Evolutionary conservation across 2,329 filamentous ascomycete species (phyloP).

Genomic region (Sordariomycetes sp.): DNA sequence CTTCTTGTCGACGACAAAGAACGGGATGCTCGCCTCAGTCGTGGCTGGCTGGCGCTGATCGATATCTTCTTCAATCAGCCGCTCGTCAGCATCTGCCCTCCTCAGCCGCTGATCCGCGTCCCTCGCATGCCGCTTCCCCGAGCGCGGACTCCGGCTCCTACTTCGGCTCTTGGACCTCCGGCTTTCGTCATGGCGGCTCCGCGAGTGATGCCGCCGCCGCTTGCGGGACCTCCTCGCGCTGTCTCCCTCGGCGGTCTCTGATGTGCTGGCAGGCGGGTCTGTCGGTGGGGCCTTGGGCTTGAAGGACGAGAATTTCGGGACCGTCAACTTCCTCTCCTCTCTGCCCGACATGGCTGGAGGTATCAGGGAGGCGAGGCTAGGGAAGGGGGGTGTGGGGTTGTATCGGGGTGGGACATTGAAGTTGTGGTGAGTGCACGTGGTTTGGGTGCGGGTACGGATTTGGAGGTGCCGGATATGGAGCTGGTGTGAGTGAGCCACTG

Average conservation of each 20-base stretch:
- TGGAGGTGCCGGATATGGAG: not conserved
- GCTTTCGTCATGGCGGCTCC: not conserved
- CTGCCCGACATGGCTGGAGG: slow-evolving; percentile 13
- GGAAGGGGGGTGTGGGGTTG: not conserved
- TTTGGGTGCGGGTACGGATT: not conserved
- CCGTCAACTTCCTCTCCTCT: slow-evolving; percentile 14
- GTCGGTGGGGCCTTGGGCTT: slow-evolving; percentile 17
- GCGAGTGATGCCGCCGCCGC: not conserved
- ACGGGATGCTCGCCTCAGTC: not conserved
- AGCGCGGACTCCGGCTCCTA: not conserved
- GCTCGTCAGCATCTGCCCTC: not conserved
- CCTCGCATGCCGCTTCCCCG: not conserved
- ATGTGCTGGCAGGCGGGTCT: not conserved
- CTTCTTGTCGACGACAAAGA: slow-evolving; percentile 54
- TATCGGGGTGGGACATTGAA: slow-evolving; percentile 11
- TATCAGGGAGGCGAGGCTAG: not conserved
- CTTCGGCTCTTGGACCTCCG: not conserved
- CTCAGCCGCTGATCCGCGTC: not conserved
- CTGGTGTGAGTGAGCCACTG: not conserved
- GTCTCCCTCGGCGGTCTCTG: not conserved
- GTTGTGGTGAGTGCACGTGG: slow-evolving; percentile 7
- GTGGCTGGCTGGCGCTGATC: not conserved
- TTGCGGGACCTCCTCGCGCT: not conserved
- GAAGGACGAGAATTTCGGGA: slow-evolving; percentile 69
- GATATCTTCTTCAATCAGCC: not conserved